phyloP scores from a whole-genome alignment of 345 rosid genomes.

The Eucalyptus cloeziana region DNA sequence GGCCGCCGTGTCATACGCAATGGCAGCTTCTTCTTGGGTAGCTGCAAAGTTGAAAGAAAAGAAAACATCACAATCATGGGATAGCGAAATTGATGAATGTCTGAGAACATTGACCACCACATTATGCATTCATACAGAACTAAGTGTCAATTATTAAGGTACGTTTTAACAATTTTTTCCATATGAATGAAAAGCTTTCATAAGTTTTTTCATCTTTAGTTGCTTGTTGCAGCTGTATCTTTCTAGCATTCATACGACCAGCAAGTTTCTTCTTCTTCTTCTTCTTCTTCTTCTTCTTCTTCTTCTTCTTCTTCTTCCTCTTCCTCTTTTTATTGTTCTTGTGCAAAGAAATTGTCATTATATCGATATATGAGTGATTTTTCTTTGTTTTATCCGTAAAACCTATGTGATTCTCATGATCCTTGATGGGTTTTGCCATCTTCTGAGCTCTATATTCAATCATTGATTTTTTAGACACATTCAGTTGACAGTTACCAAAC shows the following conservation, averaged over 20 bases:
- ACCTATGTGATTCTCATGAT: neutral
- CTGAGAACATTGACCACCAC: neutral
- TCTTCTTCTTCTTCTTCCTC: neutral
- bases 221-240: neutral
- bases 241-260: neutral
- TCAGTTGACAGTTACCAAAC: neutral
- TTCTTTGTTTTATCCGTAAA: neutral
- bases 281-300: no score
- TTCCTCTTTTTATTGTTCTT: neutral
- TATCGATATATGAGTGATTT: neutral
- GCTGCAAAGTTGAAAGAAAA: conserved; percentile 14
- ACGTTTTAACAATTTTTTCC: neutral
- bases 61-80: neutral
- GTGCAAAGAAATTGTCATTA: neutral
- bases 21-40: conserved; percentile 95
- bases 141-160: neutral
- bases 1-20: conserved; percentile 87
- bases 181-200: neutral
- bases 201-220: neutral
- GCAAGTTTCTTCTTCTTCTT: neutral
- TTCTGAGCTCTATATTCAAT: neutral
- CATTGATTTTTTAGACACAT: neutral
- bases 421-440: neutral
- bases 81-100: neutral
- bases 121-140: neutral